These are phyloP conservation scores for Penicillium concentricum DNA, from an alignment of 2,329 filamentous ascomycete species.

Conservation along the genomic window DNA sequence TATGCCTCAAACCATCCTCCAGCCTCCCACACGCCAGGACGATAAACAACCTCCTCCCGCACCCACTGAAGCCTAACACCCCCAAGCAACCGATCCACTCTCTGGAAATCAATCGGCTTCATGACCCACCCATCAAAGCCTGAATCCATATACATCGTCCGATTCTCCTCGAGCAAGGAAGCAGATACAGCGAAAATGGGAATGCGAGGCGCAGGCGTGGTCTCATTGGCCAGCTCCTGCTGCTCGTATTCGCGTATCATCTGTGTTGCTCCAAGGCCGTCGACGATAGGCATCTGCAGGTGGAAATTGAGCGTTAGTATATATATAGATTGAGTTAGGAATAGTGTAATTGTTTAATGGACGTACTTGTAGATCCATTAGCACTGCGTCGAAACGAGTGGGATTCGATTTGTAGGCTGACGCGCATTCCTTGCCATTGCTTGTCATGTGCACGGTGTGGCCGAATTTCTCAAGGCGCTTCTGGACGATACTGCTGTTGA, in stretches of 20 bases:
- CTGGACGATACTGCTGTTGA: slow-evolving; percentile 78
- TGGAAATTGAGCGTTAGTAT: background rate
- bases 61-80: slow-evolving; percentile 65
- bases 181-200: slow-evolving; percentile 88
- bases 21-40: slow-evolving; percentile 73
- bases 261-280: slow-evolving; percentile 77
- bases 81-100: slow-evolving; percentile 65
- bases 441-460: slow-evolving; percentile 68
- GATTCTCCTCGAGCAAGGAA: slow-evolving; percentile 70
- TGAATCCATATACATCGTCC: slow-evolving; percentile 66
- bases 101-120: slow-evolving; percentile 80
- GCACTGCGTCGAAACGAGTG: slow-evolving; percentile 68
- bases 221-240: slow-evolving; percentile 42
- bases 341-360: background rate
- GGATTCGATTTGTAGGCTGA: slow-evolving; percentile 65
- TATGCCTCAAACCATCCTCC: slow-evolving; percentile 72
- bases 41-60: slow-evolving; percentile 65
- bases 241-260: slow-evolving; percentile 73
- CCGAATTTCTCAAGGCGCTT: slow-evolving; percentile 77
- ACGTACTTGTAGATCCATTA: slow-evolving; percentile 91
- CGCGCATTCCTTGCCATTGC: slow-evolving; percentile 84
- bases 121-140: slow-evolving; percentile 93
- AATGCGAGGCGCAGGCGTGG: slow-evolving; percentile 47
- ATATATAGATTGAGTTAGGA: background rate
- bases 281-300: slow-evolving; percentile 82